Evolutionary conservation across 768 basidiomycete genomes (phyloP).

Genomic region (Mycena leptocephala): DNA sequence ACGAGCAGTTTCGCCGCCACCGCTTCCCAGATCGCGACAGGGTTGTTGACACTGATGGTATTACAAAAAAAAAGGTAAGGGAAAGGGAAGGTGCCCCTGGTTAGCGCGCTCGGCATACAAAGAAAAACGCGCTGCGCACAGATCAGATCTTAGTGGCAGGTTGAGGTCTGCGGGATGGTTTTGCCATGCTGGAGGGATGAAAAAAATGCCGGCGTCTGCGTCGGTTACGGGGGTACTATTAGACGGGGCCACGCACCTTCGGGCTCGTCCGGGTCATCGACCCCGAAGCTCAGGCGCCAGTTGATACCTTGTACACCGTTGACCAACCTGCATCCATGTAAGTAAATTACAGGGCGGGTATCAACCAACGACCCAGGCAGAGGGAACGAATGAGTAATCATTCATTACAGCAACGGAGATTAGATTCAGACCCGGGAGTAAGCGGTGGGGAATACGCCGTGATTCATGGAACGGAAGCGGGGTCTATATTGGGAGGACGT

Average conservation of each 20-base stretch:
- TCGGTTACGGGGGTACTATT: not conserved
- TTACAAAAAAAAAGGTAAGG: no score
- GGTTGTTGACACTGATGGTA: conserved; percentile 71
- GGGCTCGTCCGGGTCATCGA: conserved; percentile 64
- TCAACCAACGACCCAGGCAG: not conserved
- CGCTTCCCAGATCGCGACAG: conserved; percentile 68
- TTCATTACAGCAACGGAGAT: conserved; percentile 13
- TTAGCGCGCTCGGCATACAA: conserved; percentile 14
- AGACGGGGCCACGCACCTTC: conserved; percentile 65
- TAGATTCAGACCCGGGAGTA: conserved; percentile 23
- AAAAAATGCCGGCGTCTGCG: not conserved
- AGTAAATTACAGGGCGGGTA: no score
- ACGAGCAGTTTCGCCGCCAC: conserved; percentile 54
- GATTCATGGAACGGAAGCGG: not conserved
- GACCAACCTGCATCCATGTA: conserved; percentile 16
- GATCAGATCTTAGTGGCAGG: conserved; percentile 64
- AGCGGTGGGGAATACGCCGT: conserved; percentile 15
- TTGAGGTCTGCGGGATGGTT: conserved; percentile 68
- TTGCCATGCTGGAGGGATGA: conserved; percentile 68
- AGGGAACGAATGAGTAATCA: not conserved
- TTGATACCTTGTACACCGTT: conserved; percentile 61
- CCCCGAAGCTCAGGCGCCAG: conserved; percentile 74
- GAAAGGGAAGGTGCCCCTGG: not conserved
- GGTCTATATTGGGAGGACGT: conserved; percentile 43
- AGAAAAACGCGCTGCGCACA: conserved; percentile 50